Base-by-base conservation (phyloP, 495 filamentous ascomycete species). In the Staphylotrichum longicolle region DNA sequence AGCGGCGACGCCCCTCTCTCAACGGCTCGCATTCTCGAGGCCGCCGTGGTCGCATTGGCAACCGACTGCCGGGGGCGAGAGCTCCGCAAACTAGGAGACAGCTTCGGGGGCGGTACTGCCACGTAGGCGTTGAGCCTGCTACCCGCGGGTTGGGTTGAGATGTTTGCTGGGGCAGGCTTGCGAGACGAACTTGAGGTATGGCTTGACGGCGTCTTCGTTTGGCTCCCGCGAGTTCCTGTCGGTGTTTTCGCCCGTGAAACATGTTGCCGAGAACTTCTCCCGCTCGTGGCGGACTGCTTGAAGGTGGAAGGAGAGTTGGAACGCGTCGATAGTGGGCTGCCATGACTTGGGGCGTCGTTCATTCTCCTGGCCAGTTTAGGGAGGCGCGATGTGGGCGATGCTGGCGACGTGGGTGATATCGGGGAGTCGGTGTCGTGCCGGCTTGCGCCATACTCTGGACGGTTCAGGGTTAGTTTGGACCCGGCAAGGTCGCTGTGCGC, bases 51-150 rank as follows among this genome's bases (percentile, higher is more conserved):
- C n/a, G 88, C 88, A 46, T 83, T 80, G 37, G 91, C 91, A 37
- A 96, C 86, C 9, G 89, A 88, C 71, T 90, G 87, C 35, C 92
- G 80, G 20, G 90, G 89, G 45, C 90, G 81, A 9, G 92, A 96
- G 64, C 91, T 93, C 60, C 92, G 84, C 27, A 96, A 76, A 11
- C 86, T 87, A 0, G 92, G 92, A 5, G 82, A 85, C 33, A 77
- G 64, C 61, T 83, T 84, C 3, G 80, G 75, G 8, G 71, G 65
- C 30, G 82, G 76, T 5, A 74, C 67, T 50, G 80, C 72, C 39
- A 84, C 82, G 58, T 81, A 83, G 20, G 80, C 81, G 64, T 80
- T 80, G 34, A 84, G 76, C 50, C 80, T 78, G n/a, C 77, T 73
- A 51, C 60, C 75, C 39, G 65, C 54, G 27, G 45, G 35, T 20